Evolutionary conservation across 2,329 filamentous ascomycete genomes (phyloP).

Genomic region (Aspergillus chevalieri): DNA sequence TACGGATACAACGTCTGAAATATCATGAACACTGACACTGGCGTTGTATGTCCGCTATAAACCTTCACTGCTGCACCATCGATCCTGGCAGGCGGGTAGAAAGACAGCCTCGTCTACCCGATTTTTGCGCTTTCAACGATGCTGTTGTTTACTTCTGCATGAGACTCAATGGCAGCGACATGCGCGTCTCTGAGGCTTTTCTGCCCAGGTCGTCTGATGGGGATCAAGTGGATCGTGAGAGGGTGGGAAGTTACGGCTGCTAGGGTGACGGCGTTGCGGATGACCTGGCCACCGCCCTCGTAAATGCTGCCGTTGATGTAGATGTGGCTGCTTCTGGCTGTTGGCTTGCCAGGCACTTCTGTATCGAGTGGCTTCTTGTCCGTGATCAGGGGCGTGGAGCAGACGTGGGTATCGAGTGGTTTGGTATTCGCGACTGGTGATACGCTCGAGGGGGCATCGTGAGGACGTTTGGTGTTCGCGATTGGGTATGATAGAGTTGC

Average conservation of each 20-base stretch:
- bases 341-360: too few species aligned
- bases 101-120: constrained; percentile 30
- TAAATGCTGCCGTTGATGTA: constrained; percentile 52
- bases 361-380: too few species aligned
- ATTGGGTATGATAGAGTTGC: too few species aligned
- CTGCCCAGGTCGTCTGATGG: constrained; percentile 43
- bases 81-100: constrained; percentile 17
- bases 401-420: too few species aligned
- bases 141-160: constrained; percentile 46
- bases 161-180: constrained; percentile 49
- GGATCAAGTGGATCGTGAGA: constrained; percentile 48
- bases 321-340: constrained; percentile 9
- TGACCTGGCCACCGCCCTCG: constrained; percentile 58
- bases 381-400: too few species aligned
- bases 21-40: too few species aligned
- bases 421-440: too few species aligned
- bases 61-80: constrained; percentile 18
- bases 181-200: constrained; percentile 54
- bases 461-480: too few species aligned
- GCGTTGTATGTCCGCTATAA: constrained; percentile 20
- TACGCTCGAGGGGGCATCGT: too few species aligned
- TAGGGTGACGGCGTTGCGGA: constrained; percentile 52
- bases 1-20: too few species aligned
- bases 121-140: constrained; percentile 27
- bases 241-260: constrained; percentile 48